phyloP scores from a whole-genome alignment of 768 basidiomycete species.

The Pisolithus orientalis region DNA sequence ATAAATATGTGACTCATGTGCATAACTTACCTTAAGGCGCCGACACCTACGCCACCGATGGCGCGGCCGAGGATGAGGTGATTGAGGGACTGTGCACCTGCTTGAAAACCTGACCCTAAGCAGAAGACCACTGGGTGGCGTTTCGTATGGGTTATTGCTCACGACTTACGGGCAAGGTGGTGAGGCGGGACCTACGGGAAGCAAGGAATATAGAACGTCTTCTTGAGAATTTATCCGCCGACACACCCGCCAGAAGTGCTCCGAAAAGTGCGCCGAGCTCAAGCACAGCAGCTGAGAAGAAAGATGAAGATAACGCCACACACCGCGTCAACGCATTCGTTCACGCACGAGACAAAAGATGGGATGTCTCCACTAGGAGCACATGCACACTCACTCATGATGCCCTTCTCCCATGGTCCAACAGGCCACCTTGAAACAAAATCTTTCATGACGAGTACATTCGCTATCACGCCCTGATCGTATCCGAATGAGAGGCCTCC shows the following conservation, averaged over 20 bases:
- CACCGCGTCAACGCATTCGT: neutral
- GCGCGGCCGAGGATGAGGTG: constrained; percentile 66
- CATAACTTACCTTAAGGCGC: constrained; percentile 51
- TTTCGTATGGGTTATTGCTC: neutral
- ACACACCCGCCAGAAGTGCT: constrained; percentile 57
- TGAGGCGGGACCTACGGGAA: constrained; percentile 43
- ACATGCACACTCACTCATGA: constrained; percentile 53
- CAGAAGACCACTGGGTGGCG: constrained; percentile 52
- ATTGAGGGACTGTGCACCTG: constrained; percentile 45
- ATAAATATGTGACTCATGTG: neutral
- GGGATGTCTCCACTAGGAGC: constrained; percentile 16
- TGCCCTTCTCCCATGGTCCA: constrained; percentile 65
- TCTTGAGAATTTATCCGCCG: constrained; percentile 64
- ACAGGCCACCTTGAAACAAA: constrained; percentile 65
- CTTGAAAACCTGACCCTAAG: constrained; percentile 67
- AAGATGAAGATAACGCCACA: neutral
- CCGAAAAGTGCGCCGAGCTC: constrained; percentile 80
- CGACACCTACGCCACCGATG: constrained; percentile 77
- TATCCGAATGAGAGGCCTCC: constrained; percentile 79
- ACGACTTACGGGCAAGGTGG: too few species aligned
- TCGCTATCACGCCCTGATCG: constrained; percentile 83
- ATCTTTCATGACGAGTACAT: constrained; percentile 77
- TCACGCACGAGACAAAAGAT: neutral
- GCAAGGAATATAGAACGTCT: constrained; percentile 61
- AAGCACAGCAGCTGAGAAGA: constrained; percentile 56